These are phyloP conservation scores for Cynanchum wilfordii DNA, from an alignment of 257 asterid species.

Conservation along the genomic window DNA sequence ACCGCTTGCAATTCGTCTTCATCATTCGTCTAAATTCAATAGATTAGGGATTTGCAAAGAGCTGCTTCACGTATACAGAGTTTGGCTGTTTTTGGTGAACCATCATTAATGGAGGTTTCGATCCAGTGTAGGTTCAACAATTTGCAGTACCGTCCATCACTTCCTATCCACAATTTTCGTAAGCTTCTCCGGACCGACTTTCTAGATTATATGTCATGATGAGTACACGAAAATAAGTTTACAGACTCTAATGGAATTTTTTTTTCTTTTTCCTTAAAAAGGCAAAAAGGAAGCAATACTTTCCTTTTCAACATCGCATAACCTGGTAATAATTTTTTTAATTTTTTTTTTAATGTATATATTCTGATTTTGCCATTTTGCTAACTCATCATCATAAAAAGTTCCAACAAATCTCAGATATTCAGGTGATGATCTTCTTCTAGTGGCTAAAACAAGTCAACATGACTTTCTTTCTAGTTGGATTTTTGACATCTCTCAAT, in stretches of 20 bases:
- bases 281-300: slow-evolving; percentile 15
- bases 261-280: neutral
- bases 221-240: neutral
- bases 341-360: neutral
- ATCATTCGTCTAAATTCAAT: neutral
- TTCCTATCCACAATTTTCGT: slow-evolving; percentile 18
- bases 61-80: neutral
- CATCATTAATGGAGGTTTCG: slow-evolving; percentile 19
- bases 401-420: neutral
- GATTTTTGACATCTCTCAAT: neutral
- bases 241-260: neutral
- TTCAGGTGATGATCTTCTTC: neutral
- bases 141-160: slow-evolving; percentile 13
- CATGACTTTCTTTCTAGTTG: neutral
- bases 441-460: neutral
- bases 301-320: slow-evolving; percentile 17
- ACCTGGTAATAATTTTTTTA: slow-evolving; percentile 18
- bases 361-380: neutral
- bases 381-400: too few species aligned
- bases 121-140: slow-evolving; percentile 12
- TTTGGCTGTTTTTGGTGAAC: neutral
- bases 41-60: neutral
- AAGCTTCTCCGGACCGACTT: neutral
- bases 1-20: slow-evolving; percentile 3
- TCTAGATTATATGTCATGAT: neutral